phyloP scores from a whole-genome alignment of 208 protist species.

The Trypanosoma congolense region DNA sequence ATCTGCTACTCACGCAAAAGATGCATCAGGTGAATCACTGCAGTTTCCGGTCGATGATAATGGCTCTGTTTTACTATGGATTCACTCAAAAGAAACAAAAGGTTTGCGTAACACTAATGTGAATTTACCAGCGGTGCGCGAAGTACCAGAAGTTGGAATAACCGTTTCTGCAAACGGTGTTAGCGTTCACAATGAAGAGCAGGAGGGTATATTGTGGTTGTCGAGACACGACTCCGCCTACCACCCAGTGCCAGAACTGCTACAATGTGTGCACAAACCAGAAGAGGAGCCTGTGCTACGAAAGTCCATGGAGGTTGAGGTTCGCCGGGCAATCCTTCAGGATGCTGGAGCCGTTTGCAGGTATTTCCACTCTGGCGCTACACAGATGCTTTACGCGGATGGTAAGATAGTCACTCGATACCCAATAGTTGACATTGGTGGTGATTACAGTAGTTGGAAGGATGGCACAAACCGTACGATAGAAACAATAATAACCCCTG shows the following conservation, averaged over 20 bases:
- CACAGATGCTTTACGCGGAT: slow-evolving; percentile 61
- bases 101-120: background rate
- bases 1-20: background rate
- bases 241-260: slow-evolving; percentile 18
- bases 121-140: background rate
- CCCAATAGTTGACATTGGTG: slow-evolving; percentile 5
- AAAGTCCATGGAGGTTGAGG: slow-evolving; percentile 50
- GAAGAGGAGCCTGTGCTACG: slow-evolving; percentile 18
- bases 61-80: slow-evolving; percentile 25
- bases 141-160: background rate
- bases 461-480: slow-evolving; percentile 8
- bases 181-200: slow-evolving; percentile 21
- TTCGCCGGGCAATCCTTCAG: slow-evolving; percentile 42
- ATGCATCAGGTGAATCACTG: background rate
- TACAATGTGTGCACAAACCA: slow-evolving; percentile 38
- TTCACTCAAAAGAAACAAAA: background rate
- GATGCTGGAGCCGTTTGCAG: slow-evolving; percentile 49
- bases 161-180: slow-evolving; percentile 19
- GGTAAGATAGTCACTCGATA: slow-evolving; percentile 56
- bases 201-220: slow-evolving; percentile 17
- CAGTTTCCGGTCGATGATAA: slow-evolving; percentile 17
- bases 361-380: slow-evolving; percentile 57
- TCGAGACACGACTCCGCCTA: slow-evolving; percentile 11
- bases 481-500: slow-evolving; percentile 47
- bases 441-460: background rate